Base-by-base conservation (phyloP, 768 basidiomycete species). In the Panus rudis region DNA sequence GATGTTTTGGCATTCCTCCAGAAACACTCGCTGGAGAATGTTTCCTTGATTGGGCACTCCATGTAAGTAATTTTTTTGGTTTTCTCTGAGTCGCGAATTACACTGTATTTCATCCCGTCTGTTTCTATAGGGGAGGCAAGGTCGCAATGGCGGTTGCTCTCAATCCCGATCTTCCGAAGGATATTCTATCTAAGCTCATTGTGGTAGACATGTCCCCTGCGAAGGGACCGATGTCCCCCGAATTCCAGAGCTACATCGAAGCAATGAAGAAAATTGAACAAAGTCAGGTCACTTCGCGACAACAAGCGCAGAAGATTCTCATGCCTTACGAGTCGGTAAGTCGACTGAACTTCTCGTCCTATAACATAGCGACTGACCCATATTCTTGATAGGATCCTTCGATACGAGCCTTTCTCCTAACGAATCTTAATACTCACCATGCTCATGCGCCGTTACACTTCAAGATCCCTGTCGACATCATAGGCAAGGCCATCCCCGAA, bases 41-140 rank as follows among this genome's bases (percentile, higher is more conserved):
- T 92, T 14, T 76, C 85, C 2, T 70, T 96, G 4, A 66, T 94
- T 3, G 92, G 92, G 0, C 92, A 94, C 59, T 93, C 91, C 2
- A 92, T 94, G 92, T 91, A 51, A 42, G 84, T 66, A 2, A 12
- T 17, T 21, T 19, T 24, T 41, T 11, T 14, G 20, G 27, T 17
- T 24, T 17, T n/a, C 17, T 17, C n/a, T n/a, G n/a, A n/a, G n/a
- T 24, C n/a, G 4, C 10, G 1, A 10, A 24, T 14, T 19, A 6
- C 27, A n/a, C 3, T 21, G n/a, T 24, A 4, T 17, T 19, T 6
- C 26, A 27, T 10, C 4, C 10, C 28, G 40, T 0, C 11, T 31
- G 28, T 32, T 11, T 13, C 17, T 4, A 6, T n/a, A 91, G 87
- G 88, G 91, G 91, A 39, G 91, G 88, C 17, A 92, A 91, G 58